These are phyloP conservation scores for Myriosclerotinia curreyana DNA, from an alignment of 2,329 filamentous ascomycete species.

Conservation along the genomic window DNA sequence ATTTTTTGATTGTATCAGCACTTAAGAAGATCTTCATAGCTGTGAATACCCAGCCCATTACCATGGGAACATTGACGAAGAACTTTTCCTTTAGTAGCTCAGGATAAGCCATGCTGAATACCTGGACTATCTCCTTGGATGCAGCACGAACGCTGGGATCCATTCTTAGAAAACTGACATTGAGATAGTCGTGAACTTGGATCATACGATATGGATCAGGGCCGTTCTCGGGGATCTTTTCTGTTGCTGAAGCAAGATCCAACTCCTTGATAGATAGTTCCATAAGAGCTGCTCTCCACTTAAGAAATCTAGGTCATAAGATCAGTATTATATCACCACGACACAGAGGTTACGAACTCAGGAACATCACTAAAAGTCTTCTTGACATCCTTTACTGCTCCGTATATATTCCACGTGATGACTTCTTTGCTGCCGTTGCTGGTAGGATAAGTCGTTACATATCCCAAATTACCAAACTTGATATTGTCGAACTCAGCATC, in stretches of 20 bases:
- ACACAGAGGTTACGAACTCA: constrained; percentile 56
- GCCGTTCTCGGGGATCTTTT: constrained; percentile 58
- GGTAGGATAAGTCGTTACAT: constrained; percentile 67
- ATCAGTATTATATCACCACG: constrained; percentile 9
- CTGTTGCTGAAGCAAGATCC: constrained; percentile 64
- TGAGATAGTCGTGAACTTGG: constrained; percentile 91
- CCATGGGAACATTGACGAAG: constrained; percentile 86
- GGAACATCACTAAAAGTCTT: constrained; percentile 78
- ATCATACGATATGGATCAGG: constrained; percentile 85
- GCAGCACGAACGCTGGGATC: constrained; percentile 73
- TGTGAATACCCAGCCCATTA: constrained; percentile 86
- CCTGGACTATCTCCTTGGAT: constrained; percentile 74
- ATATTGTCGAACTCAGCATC: constrained; percentile 59
- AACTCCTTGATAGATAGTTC: constrained; percentile 78
- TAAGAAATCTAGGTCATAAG: constrained; percentile 65
- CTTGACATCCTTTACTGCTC: constrained; percentile 76
- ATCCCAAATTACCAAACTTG: constrained; percentile 78
- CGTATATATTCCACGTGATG: constrained; percentile 93
- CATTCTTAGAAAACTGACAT: constrained; percentile 81
- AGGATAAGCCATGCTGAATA: constrained; percentile 80
- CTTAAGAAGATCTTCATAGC: constrained; percentile 74
- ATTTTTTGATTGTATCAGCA: constrained; percentile 72
- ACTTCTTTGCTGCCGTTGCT: constrained; percentile 54
- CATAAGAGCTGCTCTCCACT: constrained; percentile 89
- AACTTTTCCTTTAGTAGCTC: constrained; percentile 89